Base-by-base conservation (phyloP, 208 protist species). In the Leishmania mexicana region DNA sequence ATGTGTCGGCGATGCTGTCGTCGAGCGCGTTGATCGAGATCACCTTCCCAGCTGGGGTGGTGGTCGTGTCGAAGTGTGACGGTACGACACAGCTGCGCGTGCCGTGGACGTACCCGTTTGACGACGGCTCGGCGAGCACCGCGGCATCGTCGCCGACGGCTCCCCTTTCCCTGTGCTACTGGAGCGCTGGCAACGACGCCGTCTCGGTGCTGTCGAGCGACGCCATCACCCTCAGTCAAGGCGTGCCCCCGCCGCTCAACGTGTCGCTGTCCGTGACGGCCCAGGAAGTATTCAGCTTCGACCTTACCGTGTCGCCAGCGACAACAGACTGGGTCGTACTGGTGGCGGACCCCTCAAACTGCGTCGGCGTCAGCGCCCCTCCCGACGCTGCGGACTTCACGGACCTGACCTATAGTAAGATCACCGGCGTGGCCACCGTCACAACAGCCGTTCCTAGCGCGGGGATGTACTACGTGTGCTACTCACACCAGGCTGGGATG, bases 401-500 rank as follows among this genome's bases (percentile, higher is more conserved):
- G 15, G 67, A 53, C 67, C 76, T 81, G 45, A 58, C 47, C 21
- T 89, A 85, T 80, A 80, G 83, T 80, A 70, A 64, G 1, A 31
- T 73, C 5, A 85, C 79, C 5, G 75, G 78, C 15, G 45, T 71
- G 45, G 19, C 87, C 54, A 75, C 70, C 5, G 86, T 95, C n/a
- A 89, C 81, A 21, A 78, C 93, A 17, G 91, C 88, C 7, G 78
- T 97, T 72, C 87, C 88, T 1, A 51, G 45, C 28, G 85, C 88
- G 24, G 93, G 92, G 7, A 88, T 72, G 38, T 98, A 94, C 88
- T 92, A 94, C 71, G 82, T 96, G 42, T 98, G 95, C 81, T 96
- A 96, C 88, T 91, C 92, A 15, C 85, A 95, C 71, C 86, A 85
- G 57, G 42, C n/a, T 0, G 90, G 71, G 21, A n/a, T 49, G 19